Percentiles rank a stretch among this genome's conserved stretches.
phyloP scores from a whole-genome alignment of 2,329 filamentous ascomycete genomes.

The Rutstroemia sp. region DNA sequence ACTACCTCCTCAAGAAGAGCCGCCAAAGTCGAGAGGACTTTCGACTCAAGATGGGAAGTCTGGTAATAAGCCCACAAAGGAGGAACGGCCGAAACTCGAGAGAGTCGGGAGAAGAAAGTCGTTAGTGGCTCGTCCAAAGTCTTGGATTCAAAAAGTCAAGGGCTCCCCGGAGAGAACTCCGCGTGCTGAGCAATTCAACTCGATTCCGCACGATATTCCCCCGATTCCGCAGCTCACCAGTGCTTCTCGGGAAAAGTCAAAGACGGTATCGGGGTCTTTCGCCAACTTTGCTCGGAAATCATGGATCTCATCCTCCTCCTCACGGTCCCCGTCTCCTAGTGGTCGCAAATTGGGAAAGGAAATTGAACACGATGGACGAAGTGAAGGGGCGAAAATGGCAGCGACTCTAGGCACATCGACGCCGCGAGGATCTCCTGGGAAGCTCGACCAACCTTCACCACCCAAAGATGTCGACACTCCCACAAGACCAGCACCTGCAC shows the following conservation, averaged over 20 bases:
- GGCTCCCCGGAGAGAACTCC: slow-evolving; percentile 23
- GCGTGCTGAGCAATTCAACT: slow-evolving; percentile 13
- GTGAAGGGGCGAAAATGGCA: slow-evolving; percentile 15
- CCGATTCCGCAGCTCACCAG: slow-evolving; percentile 25
- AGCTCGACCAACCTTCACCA: slow-evolving; percentile 16
- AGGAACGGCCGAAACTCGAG: slow-evolving; percentile 23
- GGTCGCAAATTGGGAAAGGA: slow-evolving; percentile 20
- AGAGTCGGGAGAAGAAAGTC: slow-evolving; percentile 28
- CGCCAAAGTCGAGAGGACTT: slow-evolving; percentile 9
- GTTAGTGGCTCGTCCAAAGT: slow-evolving; percentile 29
- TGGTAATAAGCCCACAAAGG: slow-evolving; percentile 18
- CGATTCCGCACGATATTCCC: slow-evolving; percentile 30
- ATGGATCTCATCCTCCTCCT: slow-evolving; percentile 37
- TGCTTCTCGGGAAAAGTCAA: slow-evolving; percentile 32
- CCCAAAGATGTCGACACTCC: slow-evolving; percentile 17
- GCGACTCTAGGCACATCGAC: slow-evolving; percentile 13
- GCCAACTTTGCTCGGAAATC: slow-evolving; percentile 43
- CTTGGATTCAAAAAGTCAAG: slow-evolving; percentile 30
- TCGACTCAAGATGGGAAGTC: slow-evolving; percentile 14
- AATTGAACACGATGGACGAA: slow-evolving; percentile 14
- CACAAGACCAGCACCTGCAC: slow-evolving; percentile 12
- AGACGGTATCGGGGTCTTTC: slow-evolving; percentile 42
- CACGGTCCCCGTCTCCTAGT: slow-evolving; percentile 38
- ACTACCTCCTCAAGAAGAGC: not conserved
- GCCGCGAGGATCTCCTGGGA: slow-evolving; percentile 16